Conservation (phyloP, 164 flowering plant genomes). For the Kalanchoe fedtschenkoi region DNA sequence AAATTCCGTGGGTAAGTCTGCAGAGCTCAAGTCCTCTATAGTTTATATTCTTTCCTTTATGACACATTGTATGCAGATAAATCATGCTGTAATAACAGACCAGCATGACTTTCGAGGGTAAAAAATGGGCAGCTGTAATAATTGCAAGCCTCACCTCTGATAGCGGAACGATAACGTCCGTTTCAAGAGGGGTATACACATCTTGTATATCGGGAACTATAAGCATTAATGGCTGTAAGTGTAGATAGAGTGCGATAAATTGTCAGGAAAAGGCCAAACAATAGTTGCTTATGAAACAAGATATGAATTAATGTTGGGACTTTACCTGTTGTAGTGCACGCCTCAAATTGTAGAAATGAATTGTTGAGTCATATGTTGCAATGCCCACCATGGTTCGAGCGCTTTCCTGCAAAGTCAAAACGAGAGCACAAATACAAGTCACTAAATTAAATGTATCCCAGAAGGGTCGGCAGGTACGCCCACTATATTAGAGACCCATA, state of each 20-base stretch:
- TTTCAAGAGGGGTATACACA: conserved; percentile 94
- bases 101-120: neutral
- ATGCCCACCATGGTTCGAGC: conserved; percentile 92
- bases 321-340: conserved; percentile 83
- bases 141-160: conserved; percentile 56
- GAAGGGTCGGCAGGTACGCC: neutral
- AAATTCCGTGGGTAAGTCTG: too few relatives aligned
- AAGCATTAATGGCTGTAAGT: conserved; percentile 91
- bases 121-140: neutral
- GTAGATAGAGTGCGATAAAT: conserved; percentile 4
- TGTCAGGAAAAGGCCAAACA: conserved; percentile 1
- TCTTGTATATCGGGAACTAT: conserved; percentile 97
- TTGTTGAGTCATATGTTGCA: conserved; percentile 93
- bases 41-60: neutral
- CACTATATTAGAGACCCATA: neutral
- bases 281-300: neutral
- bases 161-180: conserved; percentile 86
- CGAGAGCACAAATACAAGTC: neutral
- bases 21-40: neutral
- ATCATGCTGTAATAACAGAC: neutral
- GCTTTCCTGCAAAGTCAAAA: conserved; percentile 63
- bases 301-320: neutral
- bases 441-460: neutral
- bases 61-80: neutral
- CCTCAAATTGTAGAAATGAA: conserved; percentile 92